phyloP scores from a whole-genome alignment of 805 yeast species.

The Priceomyces castillae region DNA sequence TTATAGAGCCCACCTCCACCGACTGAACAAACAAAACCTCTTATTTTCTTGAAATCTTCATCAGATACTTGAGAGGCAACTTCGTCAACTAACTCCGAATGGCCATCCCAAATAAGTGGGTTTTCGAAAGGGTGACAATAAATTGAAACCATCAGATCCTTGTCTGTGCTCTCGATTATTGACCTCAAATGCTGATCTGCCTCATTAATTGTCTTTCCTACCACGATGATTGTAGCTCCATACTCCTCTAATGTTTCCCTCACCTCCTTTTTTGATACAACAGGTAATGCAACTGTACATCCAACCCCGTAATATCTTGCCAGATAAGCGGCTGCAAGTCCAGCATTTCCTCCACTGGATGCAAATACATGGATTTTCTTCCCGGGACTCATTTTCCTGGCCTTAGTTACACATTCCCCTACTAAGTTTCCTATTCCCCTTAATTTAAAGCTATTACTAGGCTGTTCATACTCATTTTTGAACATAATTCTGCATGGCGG shows the following conservation, averaged over 20 bases:
- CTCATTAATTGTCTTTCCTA: conserved; percentile 48
- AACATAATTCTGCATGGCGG: conserved; percentile 43
- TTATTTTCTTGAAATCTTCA: conserved; percentile 23
- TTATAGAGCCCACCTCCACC: conserved; percentile 61
- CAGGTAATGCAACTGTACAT: conserved; percentile 67
- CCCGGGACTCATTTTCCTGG: conserved; percentile 13
- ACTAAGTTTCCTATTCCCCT: conserved; percentile 53
- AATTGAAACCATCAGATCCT: conserved; percentile 31
- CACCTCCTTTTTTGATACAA: conserved; percentile 45
- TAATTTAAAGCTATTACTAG: conserved; percentile 55
- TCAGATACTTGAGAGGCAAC: conserved; percentile 24
- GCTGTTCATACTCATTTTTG: conserved; percentile 53
- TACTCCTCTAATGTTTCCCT: conserved; percentile 40
- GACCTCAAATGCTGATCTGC: conserved; percentile 46
- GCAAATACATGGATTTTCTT: conserved; percentile 43
- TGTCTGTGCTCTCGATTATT: conserved; percentile 17
- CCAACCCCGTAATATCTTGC: conserved; percentile 32
- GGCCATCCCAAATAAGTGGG: conserved; percentile 55
- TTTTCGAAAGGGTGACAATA: conserved; percentile 58
- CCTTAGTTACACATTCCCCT: conserved; percentile 25
- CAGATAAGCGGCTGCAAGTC: conserved; percentile 53
- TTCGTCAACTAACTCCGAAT: conserved; percentile 47
- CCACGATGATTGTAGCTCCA: conserved; percentile 51
- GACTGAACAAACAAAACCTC: conserved; percentile 51
- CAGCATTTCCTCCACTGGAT: conserved; percentile 58